A percentile compares a stretch with the other conserved stretches of the same genome.
phyloP scores from a whole-genome alignment of 805 yeast genomes.

The Saturnispora sekii region DNA sequence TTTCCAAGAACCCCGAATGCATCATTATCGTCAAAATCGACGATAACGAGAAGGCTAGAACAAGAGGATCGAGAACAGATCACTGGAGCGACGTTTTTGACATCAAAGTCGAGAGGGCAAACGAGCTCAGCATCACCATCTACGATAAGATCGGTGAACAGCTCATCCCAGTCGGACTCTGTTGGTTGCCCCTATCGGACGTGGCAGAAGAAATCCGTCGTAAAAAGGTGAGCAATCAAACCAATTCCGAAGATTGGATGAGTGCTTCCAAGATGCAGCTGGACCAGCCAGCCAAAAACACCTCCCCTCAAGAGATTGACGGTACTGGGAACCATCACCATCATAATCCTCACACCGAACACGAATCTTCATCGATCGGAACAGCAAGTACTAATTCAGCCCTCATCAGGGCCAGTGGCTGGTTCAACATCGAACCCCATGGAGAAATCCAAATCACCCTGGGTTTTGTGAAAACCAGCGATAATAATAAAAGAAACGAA shows the following conservation, averaged over 20 bases:
- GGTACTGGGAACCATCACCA: background rate
- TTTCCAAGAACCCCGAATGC: conserved; percentile 72
- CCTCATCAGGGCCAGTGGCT: conserved; percentile 42
- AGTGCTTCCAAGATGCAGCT: conserved; percentile 52
- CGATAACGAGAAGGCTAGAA: conserved; percentile 72
- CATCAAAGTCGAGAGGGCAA: conserved; percentile 78
- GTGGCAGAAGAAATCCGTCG: conserved; percentile 92
- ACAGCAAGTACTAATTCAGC: background rate
- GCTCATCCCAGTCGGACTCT: conserved; percentile 78
- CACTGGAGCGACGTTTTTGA: conserved; percentile 78
- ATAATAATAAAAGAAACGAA: conserved; percentile 34
- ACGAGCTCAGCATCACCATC: conserved; percentile 82
- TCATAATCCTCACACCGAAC: background rate
- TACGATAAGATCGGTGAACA: conserved; percentile 67
- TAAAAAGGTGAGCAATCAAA: conserved; percentile 67
- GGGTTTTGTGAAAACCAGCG: conserved; percentile 60
- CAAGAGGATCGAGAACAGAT: conserved; percentile 66
- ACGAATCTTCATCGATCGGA: background rate
- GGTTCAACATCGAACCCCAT: conserved; percentile 90
- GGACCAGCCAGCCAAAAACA: too few species aligned
- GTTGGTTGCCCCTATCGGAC: conserved; percentile 87
- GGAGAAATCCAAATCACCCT: conserved; percentile 78
- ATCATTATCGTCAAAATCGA: conserved; percentile 73
- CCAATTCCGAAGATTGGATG: conserved; percentile 77
- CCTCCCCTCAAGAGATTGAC: too few species aligned